Base-by-base conservation (phyloP, 345 rosid genomes). In the Bruguiera gymnorhiza region DNA sequence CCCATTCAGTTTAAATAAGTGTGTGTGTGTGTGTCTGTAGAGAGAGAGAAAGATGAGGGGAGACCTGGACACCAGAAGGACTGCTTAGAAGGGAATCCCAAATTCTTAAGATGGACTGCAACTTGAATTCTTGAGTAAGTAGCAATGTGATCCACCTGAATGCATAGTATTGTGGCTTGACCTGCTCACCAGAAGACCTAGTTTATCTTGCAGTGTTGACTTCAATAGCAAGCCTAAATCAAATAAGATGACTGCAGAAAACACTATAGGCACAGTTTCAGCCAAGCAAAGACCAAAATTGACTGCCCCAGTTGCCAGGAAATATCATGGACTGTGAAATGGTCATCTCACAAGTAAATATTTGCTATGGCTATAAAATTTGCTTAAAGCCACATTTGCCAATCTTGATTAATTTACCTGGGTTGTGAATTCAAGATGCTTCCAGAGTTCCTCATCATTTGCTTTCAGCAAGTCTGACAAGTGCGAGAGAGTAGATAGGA, bases 41-140 rank as follows among this genome's bases (percentile, higher is more conserved):
- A 26, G 39, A 8, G 61, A 11, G 54, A 18, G 43, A 36, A 60
- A 54, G 21, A 63, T 13, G 5, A 69, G 59, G 60, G 76, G 32
- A 61, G 55, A 86, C 90, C 90, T 87, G 87, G 68, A 85, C 67
- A 16, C 91, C 91, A 55, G 62, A 85, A 15, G 87, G 87, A 78
- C 83, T 85, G 65, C 95, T 82, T 64, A 89, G 70, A 74, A 89
- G 83, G 78, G 91, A 76, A 81, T 89, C 89, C 95, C 95, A 89
- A 55, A 89, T 89, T 78, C 95, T 79, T 69, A 85, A 72, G 77
- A 89, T 85, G 59, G 85, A 73, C 27, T 79, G 87, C 61, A 87
- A 82, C 73, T 78, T 73, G 76, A 89, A 89, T 79, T 89, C 95
- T 78, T 89, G 89, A 56, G 91, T 85, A 34, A 89, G 91, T 48